phyloP scores from a whole-genome alignment of 345 rosid species.

The Gossypium anomalum region DNA sequence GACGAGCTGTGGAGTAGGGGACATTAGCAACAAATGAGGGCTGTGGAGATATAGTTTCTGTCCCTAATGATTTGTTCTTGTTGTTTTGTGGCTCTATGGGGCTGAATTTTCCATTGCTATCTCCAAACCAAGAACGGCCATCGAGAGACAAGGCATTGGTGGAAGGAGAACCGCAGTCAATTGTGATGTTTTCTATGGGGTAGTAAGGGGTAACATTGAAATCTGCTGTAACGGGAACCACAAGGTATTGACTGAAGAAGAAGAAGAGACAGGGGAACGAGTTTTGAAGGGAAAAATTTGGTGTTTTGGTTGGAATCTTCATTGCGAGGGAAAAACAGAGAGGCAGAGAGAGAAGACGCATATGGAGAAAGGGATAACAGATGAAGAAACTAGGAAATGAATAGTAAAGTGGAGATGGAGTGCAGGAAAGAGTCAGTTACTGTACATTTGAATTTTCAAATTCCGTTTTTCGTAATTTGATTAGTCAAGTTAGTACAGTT shows the following conservation, averaged over 20 bases:
- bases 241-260: background rate
- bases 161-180: constrained; percentile 9
- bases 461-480: too few relatives aligned
- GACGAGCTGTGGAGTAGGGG: background rate
- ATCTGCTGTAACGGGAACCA: background rate
- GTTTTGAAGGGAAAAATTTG: background rate
- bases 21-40: background rate
- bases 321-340: too few relatives aligned
- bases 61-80: background rate
- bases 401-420: too few relatives aligned
- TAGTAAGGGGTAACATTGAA: background rate
- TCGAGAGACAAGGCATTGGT: background rate
- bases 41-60: background rate
- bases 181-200: constrained; percentile 6
- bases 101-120: background rate
- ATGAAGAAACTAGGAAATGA: too few relatives aligned
- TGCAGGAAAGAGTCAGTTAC: too few relatives aligned
- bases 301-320: too few relatives aligned
- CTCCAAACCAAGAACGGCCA: background rate
- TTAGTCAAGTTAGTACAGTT: too few relatives aligned
- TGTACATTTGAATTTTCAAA: too few relatives aligned
- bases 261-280: background rate
- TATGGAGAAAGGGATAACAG: too few relatives aligned
- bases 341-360: too few relatives aligned
- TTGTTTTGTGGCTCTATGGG: background rate